A percentile compares a stretch with the other conserved stretches of the same genome.
Conservation (phyloP, 306 rosid genomes). For the Canavalia gladiata region DNA sequence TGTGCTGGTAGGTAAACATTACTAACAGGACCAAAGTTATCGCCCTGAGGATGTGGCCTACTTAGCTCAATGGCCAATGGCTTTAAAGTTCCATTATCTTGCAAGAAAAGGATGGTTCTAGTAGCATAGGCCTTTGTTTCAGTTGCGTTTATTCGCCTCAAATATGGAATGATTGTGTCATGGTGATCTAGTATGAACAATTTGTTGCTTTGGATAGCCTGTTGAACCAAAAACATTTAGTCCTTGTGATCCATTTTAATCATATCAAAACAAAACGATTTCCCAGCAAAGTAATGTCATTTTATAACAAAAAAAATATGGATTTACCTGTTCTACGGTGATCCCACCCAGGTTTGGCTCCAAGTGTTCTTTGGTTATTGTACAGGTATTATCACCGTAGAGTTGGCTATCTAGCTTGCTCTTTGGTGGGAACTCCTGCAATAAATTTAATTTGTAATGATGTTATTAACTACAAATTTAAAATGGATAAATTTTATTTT, state of each 20-base stretch:
- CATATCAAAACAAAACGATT: background rate
- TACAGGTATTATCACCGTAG: conserved; percentile 72
- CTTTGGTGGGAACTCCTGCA: conserved; percentile 74
- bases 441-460: conserved; percentile 7
- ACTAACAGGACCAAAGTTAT: conserved; percentile 60
- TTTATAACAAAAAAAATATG: background rate
- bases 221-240: conserved; percentile 32
- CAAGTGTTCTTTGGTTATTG: conserved; percentile 60
- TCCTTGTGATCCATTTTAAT: background rate
- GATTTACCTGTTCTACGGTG: conserved; percentile 63
- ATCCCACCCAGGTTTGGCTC: conserved; percentile 63
- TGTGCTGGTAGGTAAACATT: conserved; percentile 63
- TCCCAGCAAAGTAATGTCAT: background rate
- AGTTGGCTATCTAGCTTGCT: conserved; percentile 67
- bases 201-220: conserved; percentile 68
- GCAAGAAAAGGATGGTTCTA: conserved; percentile 71
- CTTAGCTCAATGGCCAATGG: conserved; percentile 80
- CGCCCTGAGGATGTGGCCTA: conserved; percentile 66
- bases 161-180: conserved; percentile 66
- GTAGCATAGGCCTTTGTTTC: conserved; percentile 65
- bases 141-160: conserved; percentile 64
- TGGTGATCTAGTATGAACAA: conserved; percentile 76
- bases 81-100: conserved; percentile 75
- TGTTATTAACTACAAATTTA: background rate
- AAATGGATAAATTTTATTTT: background rate